Evolutionary conservation across 1,284 basidiomycete genomes (phyloP), one percentile per base, ranked within the genome.

Genomic region (Afroboletus lepidellus): DNA sequence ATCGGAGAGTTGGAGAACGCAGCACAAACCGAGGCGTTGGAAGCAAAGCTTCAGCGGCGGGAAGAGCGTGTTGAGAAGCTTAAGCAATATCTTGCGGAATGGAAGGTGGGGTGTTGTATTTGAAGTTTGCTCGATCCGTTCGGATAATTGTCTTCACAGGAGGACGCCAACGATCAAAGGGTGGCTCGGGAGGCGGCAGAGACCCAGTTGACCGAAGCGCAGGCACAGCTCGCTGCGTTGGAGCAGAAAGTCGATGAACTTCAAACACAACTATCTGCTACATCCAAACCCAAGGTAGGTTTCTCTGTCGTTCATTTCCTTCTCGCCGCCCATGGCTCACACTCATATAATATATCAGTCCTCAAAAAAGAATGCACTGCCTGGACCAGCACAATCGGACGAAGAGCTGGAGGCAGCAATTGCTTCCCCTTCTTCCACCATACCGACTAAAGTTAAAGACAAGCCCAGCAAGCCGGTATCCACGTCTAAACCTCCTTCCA

Each of bases 231-330:
- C 11, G 53, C 62, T 27, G 70, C 72, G 46, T 65, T 74, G 25
- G 68, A 75, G 50, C 71, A 73, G 50, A 70, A 75, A 55, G 64
- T 79, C 18, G 61, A 72, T 33, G 72, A 74, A 46, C 70, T 85
- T 25, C 68, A 74, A 56, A 59, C 59, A 4, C 73, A 75, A 30
- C 61, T 81, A 6, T 72, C 76, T 32, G 57, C 62, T 27, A 71
- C 55, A 16, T 48, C 53, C 24, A 69, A 65, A 38, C 36, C 51
- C 11, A 66, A 68, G 50, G 67, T 56, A 38, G 3, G 48, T 29
- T 41, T 39, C 18, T 20, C 13, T 45, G 5, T 23, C 16, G 16
- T 18, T 36, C 9, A 18, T 4, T 29, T 18, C n/a, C 5, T 33
- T 56, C 37, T 25, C 1, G 30, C 21, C 5, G 24, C 34, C 48